Conservation (phyloP, 345 rosid species). For the Clausena lansium region DNA sequence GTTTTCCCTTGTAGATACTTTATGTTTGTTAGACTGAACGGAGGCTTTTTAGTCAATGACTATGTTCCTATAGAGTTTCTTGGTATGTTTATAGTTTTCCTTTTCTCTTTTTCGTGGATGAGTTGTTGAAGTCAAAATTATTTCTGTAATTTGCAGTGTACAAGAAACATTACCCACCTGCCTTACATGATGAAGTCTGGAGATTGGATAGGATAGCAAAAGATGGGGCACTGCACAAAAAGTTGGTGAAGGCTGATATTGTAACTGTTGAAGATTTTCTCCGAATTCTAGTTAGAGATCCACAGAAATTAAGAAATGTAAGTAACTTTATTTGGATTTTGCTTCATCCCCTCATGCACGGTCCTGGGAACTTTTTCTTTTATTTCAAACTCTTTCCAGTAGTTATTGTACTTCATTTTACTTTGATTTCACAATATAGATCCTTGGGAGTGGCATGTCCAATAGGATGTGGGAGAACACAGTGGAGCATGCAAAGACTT, state of each 20-base stretch:
- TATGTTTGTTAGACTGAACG: not conserved
- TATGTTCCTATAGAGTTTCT: not conserved
- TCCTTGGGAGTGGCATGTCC: conserved; percentile 97
- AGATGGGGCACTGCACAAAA: conserved; percentile 93
- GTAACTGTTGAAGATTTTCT: conserved; percentile 87
- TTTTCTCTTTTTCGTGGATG: not conserved
- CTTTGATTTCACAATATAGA: conserved; percentile 31
- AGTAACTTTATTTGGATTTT: conserved; percentile 18
- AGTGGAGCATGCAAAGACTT: conserved; percentile 92
- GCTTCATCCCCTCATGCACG: not conserved
- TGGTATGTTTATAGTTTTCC: conserved; percentile 1
- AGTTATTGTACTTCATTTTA: not conserved
- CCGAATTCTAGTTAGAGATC: conserved; percentile 65
- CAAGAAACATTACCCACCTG: conserved; percentile 95
- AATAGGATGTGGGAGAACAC: conserved; percentile 98
- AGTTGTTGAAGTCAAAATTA: conserved; percentile 1
- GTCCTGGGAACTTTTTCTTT: not conserved
- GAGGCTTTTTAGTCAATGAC: not conserved
- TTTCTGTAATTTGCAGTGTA: conserved; percentile 52
- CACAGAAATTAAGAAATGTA: conserved; percentile 73
- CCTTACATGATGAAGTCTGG: conserved; percentile 92
- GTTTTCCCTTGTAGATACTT: conserved; percentile 23
- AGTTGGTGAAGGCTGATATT: conserved; percentile 58
- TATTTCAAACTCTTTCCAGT: not conserved
- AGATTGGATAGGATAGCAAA: conserved; percentile 92